Conservation (phyloP, 2,329 filamentous ascomycete species). For the Cladophialophora bantiana region DNA sequence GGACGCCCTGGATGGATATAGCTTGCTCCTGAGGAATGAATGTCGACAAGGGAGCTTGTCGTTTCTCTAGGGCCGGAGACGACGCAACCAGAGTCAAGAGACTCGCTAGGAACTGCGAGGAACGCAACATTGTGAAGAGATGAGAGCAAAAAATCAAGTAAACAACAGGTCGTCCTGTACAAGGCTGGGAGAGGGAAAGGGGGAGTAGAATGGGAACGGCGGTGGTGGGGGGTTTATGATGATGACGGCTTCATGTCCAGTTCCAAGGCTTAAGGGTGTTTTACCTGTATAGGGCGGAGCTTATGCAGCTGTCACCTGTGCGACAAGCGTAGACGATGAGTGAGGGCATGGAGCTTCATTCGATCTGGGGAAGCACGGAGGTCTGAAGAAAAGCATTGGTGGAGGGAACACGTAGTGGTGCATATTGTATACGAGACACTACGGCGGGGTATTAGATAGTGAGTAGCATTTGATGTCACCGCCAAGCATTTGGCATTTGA, state of each 20-base stretch:
- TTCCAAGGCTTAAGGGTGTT: neutral
- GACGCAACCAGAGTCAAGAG: conserved; percentile 15
- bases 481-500: no score
- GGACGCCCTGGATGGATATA: conserved; percentile 60
- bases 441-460: no score
- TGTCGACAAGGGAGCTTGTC: conserved; percentile 38
- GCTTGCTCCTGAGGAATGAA: conserved; percentile 56
- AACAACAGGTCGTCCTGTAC: neutral
- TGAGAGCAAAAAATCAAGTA: neutral
- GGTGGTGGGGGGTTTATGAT: neutral
- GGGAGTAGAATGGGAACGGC: neutral
- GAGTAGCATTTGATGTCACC: neutral
- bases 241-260: neutral
- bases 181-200: neutral
- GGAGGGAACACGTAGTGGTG: no score
- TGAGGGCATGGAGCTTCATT: neutral
- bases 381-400: no score
- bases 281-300: neutral
- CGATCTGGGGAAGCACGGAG: no score
- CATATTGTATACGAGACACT: no score
- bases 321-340: neutral
- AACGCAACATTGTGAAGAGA: conserved; percentile 12
- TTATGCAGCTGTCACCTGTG: neutral
- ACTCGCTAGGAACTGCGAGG: conserved; percentile 2
- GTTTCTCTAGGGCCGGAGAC: conserved; percentile 20